Conservation (phyloP, 1,284 basidiomycete genomes). For the Entoloma clypeatum region DNA sequence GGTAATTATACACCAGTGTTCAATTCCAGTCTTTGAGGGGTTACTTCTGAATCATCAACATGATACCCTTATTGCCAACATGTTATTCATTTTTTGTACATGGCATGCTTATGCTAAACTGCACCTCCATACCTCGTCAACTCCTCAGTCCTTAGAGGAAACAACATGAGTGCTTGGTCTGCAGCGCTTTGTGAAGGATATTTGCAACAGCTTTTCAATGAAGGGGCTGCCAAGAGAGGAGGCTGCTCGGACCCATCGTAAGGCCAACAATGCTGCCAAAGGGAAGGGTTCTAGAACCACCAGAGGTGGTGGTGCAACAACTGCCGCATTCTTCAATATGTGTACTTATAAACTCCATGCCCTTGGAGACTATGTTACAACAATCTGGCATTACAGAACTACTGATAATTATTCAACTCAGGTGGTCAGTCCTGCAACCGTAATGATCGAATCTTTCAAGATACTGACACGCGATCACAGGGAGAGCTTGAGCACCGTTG, state of each 20-base stretch:
- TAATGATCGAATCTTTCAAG: not conserved
- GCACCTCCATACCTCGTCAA: too few relatives aligned
- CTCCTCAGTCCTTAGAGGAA: constrained; percentile 19
- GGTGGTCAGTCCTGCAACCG: constrained; percentile 25
- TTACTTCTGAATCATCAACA: not conserved
- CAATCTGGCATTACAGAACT: constrained; percentile 29
- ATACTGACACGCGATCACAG: constrained; percentile 16
- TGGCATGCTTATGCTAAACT: too few relatives aligned
- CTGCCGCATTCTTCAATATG: constrained; percentile 7
- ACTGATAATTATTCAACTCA: constrained; percentile 34
- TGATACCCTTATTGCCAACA: constrained; percentile 21
- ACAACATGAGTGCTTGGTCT: constrained; percentile 23
- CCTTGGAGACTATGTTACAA: constrained; percentile 28
- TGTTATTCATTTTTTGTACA: constrained; percentile 23
- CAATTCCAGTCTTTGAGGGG: not conserved
- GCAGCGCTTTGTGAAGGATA: constrained; percentile 19
- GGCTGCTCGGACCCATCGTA: constrained; percentile 12
- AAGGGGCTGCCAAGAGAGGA: constrained; percentile 24
- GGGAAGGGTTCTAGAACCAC: constrained; percentile 7
- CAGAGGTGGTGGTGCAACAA: constrained; percentile 21
- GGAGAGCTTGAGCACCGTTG: too few relatives aligned
- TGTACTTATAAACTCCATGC: constrained; percentile 29
- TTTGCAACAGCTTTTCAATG: constrained; percentile 19
- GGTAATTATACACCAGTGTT: constrained; percentile 1
- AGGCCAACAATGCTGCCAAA: constrained; percentile 7